Evolutionary conservation across 108 stramenopile species (phyloP).

Genomic region (Ochromonas danica): DNA sequence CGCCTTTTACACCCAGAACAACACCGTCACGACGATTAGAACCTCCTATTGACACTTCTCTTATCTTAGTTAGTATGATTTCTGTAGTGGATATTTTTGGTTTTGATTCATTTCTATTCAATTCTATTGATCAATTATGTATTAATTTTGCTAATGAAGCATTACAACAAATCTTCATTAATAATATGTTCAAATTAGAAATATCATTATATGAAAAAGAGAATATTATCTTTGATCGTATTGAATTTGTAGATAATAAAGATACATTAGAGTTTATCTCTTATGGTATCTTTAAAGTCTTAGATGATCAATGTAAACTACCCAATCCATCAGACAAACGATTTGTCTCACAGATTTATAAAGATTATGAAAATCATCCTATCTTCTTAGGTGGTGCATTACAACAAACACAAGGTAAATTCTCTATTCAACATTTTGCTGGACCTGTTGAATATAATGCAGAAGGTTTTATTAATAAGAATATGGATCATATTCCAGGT

Average conservation of each 20-base stretch:
- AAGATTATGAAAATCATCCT: neutral
- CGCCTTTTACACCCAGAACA: no score
- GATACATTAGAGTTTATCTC: neutral
- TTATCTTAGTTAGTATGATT: no score
- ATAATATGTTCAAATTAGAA: constrained; percentile 51
- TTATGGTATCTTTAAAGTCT: neutral
- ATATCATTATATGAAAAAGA: constrained; percentile 41
- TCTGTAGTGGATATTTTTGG: constrained; percentile 46
- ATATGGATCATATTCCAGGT: constrained; percentile 51
- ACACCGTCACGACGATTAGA: no score
- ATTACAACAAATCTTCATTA: constrained; percentile 61
- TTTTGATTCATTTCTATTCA: constrained; percentile 40
- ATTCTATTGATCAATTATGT: constrained; percentile 54
- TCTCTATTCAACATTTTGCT: constrained; percentile 55
- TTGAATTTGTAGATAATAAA: neutral
- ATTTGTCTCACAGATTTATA: neutral
- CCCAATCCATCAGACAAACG: constrained; percentile 3
- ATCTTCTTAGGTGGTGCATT: neutral
- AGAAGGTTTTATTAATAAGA: constrained; percentile 52
- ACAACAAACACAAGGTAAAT: neutral
- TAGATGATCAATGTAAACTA: constrained; percentile 20
- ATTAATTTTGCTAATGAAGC: constrained; percentile 62
- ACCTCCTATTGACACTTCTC: no score
- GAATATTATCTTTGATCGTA: constrained; percentile 35
- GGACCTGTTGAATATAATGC: constrained; percentile 59